These are phyloP conservation scores for Ceratocystis huliohia DNA, from an alignment of 2,329 filamentous ascomycete species.

Conservation along the genomic window DNA sequence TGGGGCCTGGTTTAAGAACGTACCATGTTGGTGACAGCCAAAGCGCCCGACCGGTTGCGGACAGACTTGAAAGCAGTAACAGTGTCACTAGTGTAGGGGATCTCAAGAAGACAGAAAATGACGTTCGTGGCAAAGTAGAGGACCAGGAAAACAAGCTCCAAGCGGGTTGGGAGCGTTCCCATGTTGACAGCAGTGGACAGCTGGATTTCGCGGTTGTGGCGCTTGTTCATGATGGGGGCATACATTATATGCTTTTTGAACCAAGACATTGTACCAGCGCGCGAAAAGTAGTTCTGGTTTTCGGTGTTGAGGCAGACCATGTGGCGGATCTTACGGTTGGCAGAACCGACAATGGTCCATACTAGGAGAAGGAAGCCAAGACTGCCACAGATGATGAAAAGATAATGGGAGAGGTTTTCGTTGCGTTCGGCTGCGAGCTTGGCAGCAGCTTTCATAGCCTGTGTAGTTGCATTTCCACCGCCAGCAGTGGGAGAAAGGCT, in stretches of 20 bases:
- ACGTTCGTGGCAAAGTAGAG: constrained; percentile 49
- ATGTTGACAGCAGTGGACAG: constrained; percentile 47
- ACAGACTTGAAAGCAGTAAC: constrained; percentile 42
- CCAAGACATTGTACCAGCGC: constrained; percentile 19
- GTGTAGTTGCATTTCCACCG: constrained; percentile 18
- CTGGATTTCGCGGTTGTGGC: constrained; percentile 55
- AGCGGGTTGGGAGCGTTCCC: constrained; percentile 51
- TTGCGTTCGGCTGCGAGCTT: constrained; percentile 34
- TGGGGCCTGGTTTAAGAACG: background rate
- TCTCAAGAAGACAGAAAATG: constrained; percentile 54
- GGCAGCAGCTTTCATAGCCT: constrained; percentile 19
- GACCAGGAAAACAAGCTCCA: constrained; percentile 46
- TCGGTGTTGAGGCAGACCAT: constrained; percentile 67
- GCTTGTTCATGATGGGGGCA: constrained; percentile 50
- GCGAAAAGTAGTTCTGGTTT: constrained; percentile 59
- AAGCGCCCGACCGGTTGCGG: constrained; percentile 69
- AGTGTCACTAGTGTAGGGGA: constrained; percentile 43
- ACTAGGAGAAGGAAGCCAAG: constrained; percentile 50
- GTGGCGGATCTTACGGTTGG: constrained; percentile 57
- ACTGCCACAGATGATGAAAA: constrained; percentile 50
- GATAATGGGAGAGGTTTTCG: constrained; percentile 45
- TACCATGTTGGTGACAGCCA: constrained; percentile 82
- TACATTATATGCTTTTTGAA: constrained; percentile 33
- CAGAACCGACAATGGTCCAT: constrained; percentile 51
- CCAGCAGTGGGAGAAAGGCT: constrained; percentile 16